phyloP scores from a whole-genome alignment of 768 basidiomycete genomes.

The Boletus patriciae region DNA sequence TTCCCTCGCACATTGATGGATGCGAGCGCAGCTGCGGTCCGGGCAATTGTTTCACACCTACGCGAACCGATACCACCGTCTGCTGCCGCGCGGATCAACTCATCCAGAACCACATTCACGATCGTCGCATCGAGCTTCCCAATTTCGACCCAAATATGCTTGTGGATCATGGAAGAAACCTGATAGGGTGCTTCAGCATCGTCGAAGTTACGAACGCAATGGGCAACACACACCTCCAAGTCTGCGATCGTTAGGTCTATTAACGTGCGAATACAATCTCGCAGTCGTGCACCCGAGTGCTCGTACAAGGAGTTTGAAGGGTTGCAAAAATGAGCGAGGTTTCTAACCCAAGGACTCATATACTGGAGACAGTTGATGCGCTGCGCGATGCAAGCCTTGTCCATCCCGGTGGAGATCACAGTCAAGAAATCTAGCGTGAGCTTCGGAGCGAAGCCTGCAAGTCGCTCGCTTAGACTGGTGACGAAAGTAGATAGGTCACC shows the following conservation, averaged over 20 bases:
- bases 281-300: constrained; percentile 68
- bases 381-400: constrained; percentile 45
- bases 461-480: constrained; percentile 62
- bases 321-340: constrained; percentile 68
- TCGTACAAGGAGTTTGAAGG: constrained; percentile 69
- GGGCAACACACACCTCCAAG: constrained; percentile 56
- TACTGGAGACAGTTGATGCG: constrained; percentile 77
- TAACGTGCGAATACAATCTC: constrained; percentile 78
- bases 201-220: not conserved
- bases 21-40: constrained; percentile 70
- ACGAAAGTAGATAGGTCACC: constrained; percentile 65
- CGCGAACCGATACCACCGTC: constrained; percentile 78
- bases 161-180: constrained; percentile 67
- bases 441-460: constrained; percentile 74
- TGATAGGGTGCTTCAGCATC: constrained; percentile 30
- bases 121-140: constrained; percentile 65
- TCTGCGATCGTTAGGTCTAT: constrained; percentile 73
- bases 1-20: constrained; percentile 78
- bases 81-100: constrained; percentile 77
- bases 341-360: constrained; percentile 86
- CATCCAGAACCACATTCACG: constrained; percentile 74
- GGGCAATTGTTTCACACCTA: constrained; percentile 72
- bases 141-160: constrained; percentile 75
- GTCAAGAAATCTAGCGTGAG: constrained; percentile 86
- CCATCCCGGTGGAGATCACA: constrained; percentile 74